These are phyloP conservation scores for Colletotrichum abscissum DNA, from an alignment of 2,329 filamentous ascomycete species.

Conservation along the genomic window DNA sequence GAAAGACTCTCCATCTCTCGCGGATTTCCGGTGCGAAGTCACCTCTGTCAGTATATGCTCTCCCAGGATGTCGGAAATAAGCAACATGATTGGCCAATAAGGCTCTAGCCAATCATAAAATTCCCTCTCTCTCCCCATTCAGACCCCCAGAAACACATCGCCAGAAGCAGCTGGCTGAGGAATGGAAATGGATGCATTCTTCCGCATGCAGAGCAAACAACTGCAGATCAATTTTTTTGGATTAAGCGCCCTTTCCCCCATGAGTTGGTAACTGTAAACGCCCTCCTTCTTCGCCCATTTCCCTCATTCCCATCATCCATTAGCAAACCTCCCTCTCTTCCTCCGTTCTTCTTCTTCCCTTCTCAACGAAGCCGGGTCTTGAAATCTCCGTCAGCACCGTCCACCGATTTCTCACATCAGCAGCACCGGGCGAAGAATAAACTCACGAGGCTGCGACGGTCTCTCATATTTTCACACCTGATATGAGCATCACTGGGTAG, in stretches of 20 bases:
- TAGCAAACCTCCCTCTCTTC: too few species aligned
- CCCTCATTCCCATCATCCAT: not conserved
- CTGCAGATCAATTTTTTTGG: constrained; percentile 13
- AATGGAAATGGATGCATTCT: constrained; percentile 20
- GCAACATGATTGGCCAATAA: constrained; percentile 3
- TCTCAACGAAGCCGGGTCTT: too few species aligned
- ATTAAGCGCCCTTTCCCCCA: not conserved
- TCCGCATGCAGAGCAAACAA: constrained; percentile 20
- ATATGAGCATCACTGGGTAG: not conserved
- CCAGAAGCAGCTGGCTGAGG: not conserved
- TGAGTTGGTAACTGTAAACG: too few species aligned
- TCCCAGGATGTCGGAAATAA: not conserved
- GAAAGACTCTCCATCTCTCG: not conserved
- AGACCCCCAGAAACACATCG: constrained; percentile 7
- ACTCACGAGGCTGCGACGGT: not conserved
- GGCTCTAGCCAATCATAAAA: constrained; percentile 10
- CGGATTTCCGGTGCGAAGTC: not conserved
- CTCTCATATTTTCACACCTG: not conserved
- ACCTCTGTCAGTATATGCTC: too few species aligned
- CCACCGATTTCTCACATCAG: not conserved
- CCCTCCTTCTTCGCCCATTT: not conserved
- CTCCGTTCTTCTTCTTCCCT: not conserved
- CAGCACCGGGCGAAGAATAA: not conserved
- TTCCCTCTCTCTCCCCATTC: not conserved
- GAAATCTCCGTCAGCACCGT: not conserved